Percentiles rank a stretch among this genome's conserved stretches.
These are phyloP conservation scores for Clitocybe nebularis DNA, from an alignment of 1,284 basidiomycete species.

Conservation along the genomic window DNA sequence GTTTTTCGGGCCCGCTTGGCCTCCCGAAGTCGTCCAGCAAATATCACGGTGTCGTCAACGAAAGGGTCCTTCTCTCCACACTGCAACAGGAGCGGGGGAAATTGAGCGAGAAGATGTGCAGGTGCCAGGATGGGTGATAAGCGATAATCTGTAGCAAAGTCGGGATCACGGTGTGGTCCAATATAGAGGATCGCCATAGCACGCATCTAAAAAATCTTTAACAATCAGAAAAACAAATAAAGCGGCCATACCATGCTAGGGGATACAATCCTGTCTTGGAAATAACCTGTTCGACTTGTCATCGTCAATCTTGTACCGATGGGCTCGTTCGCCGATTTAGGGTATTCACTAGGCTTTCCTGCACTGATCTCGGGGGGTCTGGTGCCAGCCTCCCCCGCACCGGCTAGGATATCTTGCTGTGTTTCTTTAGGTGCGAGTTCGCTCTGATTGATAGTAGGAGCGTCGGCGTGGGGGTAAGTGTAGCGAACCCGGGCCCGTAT, in stretches of 20 bases:
- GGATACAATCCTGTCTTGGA: slow-evolving; percentile 88
- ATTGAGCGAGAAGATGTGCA: slow-evolving; percentile 78
- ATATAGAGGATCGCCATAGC: slow-evolving; percentile 98
- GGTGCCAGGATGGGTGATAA: slow-evolving; percentile 94
- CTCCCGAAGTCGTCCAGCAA: slow-evolving; percentile 89
- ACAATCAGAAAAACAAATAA: slow-evolving; percentile 8
- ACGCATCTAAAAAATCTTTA: slow-evolving; percentile 67
- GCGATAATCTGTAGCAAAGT: slow-evolving; percentile 92
- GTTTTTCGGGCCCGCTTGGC: slow-evolving; percentile 81
- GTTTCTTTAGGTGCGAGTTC: slow-evolving; percentile 39
- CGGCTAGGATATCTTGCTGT: slow-evolving; percentile 46
- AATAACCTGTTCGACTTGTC: slow-evolving; percentile 93
- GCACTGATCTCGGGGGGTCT: slow-evolving; percentile 32
- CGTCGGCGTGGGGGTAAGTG: slow-evolving; percentile 33
- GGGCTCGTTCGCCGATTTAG: slow-evolving; percentile 40
- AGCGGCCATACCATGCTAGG: slow-evolving; percentile 78
- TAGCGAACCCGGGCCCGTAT: slow-evolving; percentile 60
- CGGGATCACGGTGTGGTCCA: slow-evolving; percentile 88
- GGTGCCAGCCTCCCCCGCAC: slow-evolving; percentile 45
- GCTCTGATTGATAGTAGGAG: slow-evolving; percentile 14
- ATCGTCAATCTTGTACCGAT: slow-evolving; percentile 90
- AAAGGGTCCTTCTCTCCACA: slow-evolving; percentile 97
- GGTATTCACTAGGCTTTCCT: slow-evolving; percentile 16
- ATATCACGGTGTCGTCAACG: slow-evolving; percentile 93
- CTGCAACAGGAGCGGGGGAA: slow-evolving; percentile 90